phyloP scores from a whole-genome alignment of 306 rosid genomes.

The Quercus suber region DNA sequence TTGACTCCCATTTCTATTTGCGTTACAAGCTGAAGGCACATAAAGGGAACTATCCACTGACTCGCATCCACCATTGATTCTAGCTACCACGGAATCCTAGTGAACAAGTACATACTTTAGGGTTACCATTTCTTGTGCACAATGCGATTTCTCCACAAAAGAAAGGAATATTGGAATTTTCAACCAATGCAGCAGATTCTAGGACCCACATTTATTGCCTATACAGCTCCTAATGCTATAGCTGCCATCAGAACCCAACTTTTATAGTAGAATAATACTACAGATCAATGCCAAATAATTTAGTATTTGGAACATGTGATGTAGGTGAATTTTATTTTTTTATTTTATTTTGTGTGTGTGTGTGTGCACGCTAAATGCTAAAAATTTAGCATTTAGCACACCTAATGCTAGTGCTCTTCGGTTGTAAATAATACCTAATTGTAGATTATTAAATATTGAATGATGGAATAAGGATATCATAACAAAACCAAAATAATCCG shows the following conservation, averaged over 20 bases:
- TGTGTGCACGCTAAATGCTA: too few species aligned
- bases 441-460: too few species aligned
- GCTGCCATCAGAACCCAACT: conserved; percentile 54
- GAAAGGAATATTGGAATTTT: conserved; percentile 59
- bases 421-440: too few species aligned
- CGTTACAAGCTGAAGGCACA: conserved; percentile 45
- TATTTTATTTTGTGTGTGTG: too few species aligned
- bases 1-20: neutral
- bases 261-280: neutral
- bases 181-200: conserved; percentile 55
- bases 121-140: conserved; percentile 37
- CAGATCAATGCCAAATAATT: too few species aligned
- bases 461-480: too few species aligned
- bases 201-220: conserved; percentile 33
- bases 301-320: too few species aligned
- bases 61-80: conserved; percentile 31
- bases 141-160: conserved; percentile 64
- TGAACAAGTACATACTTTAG: conserved; percentile 63
- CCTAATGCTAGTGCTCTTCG: too few species aligned
- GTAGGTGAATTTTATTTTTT: too few species aligned
- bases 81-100: conserved; percentile 38
- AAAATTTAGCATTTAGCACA: too few species aligned
- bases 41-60: conserved; percentile 56
- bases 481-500: too few species aligned
- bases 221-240: conserved; percentile 58